Percentiles rank a stretch among this genome's conserved stretches.
These are phyloP conservation scores for Salix dunnii DNA, from an alignment of 345 rosid genomes.

Conservation along the genomic window DNA sequence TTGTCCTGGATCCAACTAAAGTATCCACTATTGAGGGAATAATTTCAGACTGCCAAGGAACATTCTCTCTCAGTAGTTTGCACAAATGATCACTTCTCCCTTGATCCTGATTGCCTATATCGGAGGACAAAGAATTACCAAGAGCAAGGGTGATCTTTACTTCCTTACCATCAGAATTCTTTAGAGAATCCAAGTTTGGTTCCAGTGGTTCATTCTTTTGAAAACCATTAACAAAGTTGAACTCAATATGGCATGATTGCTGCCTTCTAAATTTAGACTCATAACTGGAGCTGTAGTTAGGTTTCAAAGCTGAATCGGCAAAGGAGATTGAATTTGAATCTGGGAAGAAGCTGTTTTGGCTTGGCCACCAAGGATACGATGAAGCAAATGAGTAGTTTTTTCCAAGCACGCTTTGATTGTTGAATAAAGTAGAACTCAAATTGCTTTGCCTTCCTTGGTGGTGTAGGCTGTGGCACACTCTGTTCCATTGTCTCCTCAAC, in stretches of 20 bases:
- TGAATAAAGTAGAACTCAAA: constrained; percentile 10
- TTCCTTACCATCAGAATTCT: constrained; percentile 55
- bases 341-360: constrained; percentile 40
- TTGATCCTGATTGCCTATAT: constrained; percentile 32
- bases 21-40: constrained; percentile 50
- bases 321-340: constrained; percentile 46
- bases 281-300: constrained; percentile 24
- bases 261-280: constrained; percentile 70
- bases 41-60: constrained; percentile 68
- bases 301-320: constrained; percentile 40
- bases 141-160: constrained; percentile 72
- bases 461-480: constrained; percentile 57
- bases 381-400: constrained; percentile 33
- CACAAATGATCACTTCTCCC: constrained; percentile 29
- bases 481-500: constrained; percentile 70
- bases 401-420: constrained; percentile 27
- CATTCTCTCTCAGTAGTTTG: constrained; percentile 50
- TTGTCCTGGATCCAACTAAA: constrained; percentile 34
- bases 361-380: constrained; percentile 49
- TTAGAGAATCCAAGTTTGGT: constrained; percentile 58
- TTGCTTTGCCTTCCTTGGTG: constrained; percentile 30
- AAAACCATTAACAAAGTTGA: constrained; percentile 39
- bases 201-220: constrained; percentile 34
- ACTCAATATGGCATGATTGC: constrained; percentile 63
- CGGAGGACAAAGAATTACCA: constrained; percentile 49